Percentiles rank a stretch among this genome's conserved stretches.
phyloP scores from a whole-genome alignment of 768 basidiomycete genomes.

The Lactifluus subvellereus region DNA sequence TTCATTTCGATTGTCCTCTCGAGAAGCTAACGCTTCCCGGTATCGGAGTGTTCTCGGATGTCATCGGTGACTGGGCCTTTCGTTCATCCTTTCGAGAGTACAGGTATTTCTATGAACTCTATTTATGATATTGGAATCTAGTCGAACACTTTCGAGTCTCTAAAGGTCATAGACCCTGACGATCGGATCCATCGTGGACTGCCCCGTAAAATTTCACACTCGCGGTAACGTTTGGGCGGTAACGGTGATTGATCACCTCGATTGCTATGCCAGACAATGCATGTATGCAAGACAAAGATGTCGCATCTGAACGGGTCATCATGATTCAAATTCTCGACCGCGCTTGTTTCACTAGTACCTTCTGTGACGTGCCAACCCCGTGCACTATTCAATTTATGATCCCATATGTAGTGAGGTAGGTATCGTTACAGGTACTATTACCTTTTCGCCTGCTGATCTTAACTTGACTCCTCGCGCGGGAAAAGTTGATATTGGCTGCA shows the following conservation, averaged over 20 bases:
- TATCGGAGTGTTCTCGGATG: slow-evolving; percentile 9
- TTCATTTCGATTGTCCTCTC: slow-evolving; percentile 6
- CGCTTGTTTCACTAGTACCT: not conserved
- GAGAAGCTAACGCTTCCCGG: not conserved
- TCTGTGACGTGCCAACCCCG: not conserved
- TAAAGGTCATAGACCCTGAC: slow-evolving; percentile 14
- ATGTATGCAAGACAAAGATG: not conserved
- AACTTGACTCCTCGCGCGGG: not conserved
- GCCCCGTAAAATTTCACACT: slow-evolving; percentile 7
- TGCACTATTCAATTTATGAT: not conserved
- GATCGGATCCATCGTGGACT: slow-evolving; percentile 2
- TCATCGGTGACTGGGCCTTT: slow-evolving; percentile 7
- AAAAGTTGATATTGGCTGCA: not conserved
- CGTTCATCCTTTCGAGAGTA: not conserved
- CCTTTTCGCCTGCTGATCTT: no score
- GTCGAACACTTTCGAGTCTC: slow-evolving; percentile 25
- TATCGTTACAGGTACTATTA: not conserved
- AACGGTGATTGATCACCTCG: not conserved
- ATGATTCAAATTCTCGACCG: not conserved
- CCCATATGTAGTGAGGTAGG: not conserved
- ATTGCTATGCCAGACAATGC: not conserved
- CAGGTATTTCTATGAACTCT: slow-evolving; percentile 8
- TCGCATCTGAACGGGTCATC: not conserved
- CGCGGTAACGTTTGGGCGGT: not conserved
- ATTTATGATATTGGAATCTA: slow-evolving; percentile 7